phyloP scores from a whole-genome alignment of 345 rosid genomes.

The Eutrema heterophyllum region DNA sequence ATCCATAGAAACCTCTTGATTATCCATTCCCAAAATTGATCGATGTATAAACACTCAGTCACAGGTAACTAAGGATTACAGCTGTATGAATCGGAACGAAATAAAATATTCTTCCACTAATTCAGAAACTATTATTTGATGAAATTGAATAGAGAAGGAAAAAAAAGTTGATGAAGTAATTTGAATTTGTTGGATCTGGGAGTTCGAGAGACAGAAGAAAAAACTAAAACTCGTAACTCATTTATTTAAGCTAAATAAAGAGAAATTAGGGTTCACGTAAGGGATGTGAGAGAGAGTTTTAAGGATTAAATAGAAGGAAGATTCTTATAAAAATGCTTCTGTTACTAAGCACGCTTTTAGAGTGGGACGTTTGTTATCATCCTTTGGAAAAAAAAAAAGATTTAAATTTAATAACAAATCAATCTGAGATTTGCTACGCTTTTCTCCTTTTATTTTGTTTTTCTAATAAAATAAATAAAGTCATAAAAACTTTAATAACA shows the following conservation, averaged over 20 bases:
- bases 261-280: constrained; percentile 30
- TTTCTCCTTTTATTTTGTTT: not conserved
- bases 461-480: not conserved
- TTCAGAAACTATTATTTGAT: not conserved
- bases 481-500: not conserved
- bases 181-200: not conserved
- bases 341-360: constrained; percentile 30
- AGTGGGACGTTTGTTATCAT: constrained; percentile 28
- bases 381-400: not conserved
- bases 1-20: constrained; percentile 26
- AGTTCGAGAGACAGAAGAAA: constrained; percentile 13
- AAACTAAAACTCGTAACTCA: not conserved
- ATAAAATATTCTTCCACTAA: not conserved
- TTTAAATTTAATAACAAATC: not conserved
- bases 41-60: not conserved
- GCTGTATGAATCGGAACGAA: not conserved
- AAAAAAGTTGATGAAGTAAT: not conserved
- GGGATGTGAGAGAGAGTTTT: constrained; percentile 26
- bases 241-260: not conserved
- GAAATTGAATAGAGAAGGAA: not conserved
- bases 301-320: constrained; percentile 24
- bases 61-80: not conserved
- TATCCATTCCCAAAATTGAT: constrained; percentile 13
- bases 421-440: not conserved
- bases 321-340: constrained; percentile 20